Evolutionary conservation across 2,329 filamentous ascomycete genomes (phyloP), one percentile per base, ranked within the genome.

Genomic region (Fusarium virguliforme): DNA sequence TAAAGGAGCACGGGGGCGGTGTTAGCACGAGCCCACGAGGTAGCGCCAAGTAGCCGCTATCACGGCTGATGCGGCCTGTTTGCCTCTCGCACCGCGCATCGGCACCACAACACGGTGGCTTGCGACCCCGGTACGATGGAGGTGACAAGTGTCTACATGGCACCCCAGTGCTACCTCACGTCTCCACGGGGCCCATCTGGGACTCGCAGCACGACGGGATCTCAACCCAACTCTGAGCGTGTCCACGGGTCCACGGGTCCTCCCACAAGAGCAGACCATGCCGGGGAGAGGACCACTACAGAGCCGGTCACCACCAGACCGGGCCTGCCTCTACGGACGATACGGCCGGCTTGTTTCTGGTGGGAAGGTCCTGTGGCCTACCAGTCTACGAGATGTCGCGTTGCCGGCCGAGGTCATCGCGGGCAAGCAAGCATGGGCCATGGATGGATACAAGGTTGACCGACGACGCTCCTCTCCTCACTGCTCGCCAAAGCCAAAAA

Each of bases 121-220:
- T 15, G 35, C 26, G 10, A 30, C 40, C 62, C 69, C 28, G 24
- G 53, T 24, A 55, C 34, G 70, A 72, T 72, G 64, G 57, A 48
- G 32, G 12, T 37, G 57, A 81, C 79, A 77, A 78, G 74, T 72
- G 74, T 77, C 67, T 79, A 82, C 80, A 66, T 79, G 53, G 48
- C 68, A 78, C 71, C 78, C 79, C 73, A 76, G 76, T 76, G 76
- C 70, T 77, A 78, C 78, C 75, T 75, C 70, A 76, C 18, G 78
- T 78, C 77, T 76, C 79, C 79, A 80, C 77, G 73, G 74, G 75
- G 76, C 75, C 79, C 79, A 78, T 79, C 77, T 78, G 74, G 76
- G 79, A 80, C 80, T 80, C 77, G 78, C 79, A 79, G 79, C 78
- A 80, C 75, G 77, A 78, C 78, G 79, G 72, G 79, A 35, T 81